Evolutionary conservation across 768 basidiomycete genomes (phyloP), one percentile per base, ranked within the genome.

Genomic region (Lactifluus echinatus): DNA sequence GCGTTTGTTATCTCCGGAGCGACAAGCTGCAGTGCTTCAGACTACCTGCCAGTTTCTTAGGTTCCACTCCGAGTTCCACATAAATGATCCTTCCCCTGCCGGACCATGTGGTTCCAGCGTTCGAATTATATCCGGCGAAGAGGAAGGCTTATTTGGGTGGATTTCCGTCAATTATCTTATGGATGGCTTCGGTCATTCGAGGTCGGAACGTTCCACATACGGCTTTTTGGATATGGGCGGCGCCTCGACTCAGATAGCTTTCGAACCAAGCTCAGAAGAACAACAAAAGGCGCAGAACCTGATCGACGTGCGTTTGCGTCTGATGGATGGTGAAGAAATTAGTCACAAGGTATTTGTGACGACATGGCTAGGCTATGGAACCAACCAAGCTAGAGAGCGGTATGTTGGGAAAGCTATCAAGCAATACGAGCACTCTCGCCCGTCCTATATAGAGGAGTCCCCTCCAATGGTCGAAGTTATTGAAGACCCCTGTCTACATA

Each of bases 181-280:
- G 91, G 89, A 98, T 66, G 95, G 94, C 1, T 99, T 99, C 66
- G 76, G 75, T 1, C 77, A 77, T 10, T 70, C 71, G 0, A 73
- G 70, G 52, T 68, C 79, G 50, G 77, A 82, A 68, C 79, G 77
- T 48, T 90, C 91, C 19, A 97, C 95, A 4, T 98, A 92, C 66
- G 96, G 96, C 5, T 99, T 99, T 70, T 76, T 99, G 63, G 96
- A 99, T 69, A 99, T 98, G 96, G 96, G 96, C 51, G 95, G 96
- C 24, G 96, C 96, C 17, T 97, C 94, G 14, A 98, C 95, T 8
- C 96, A 99, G 71, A 94, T 99, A 60, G 96, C 96, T 11, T 99
- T 98, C 66, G 93, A 97, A 66, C 96, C 96, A 0, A 79, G 79
- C 42, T 62, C 66, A 19, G 69, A 74, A 6, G 84, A 83, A 56